phyloP scores from a whole-genome alignment of 371 early-diverging fungal genomes.

The Apophysomyces ossiformis region DNA sequence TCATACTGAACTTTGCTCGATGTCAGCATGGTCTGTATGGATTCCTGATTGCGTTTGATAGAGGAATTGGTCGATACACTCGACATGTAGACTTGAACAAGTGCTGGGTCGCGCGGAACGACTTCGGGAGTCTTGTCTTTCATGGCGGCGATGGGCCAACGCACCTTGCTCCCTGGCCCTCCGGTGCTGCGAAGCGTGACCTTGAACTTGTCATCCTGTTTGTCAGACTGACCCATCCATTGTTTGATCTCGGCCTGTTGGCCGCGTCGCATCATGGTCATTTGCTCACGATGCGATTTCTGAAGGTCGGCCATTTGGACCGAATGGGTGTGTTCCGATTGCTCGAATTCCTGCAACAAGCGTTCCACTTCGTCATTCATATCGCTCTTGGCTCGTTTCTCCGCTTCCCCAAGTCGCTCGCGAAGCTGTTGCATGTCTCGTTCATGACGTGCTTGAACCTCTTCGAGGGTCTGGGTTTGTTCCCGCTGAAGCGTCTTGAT shows the following conservation, averaged over 20 bases:
- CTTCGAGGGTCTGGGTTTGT: slow-evolving; percentile 32
- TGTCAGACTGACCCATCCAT: neutral
- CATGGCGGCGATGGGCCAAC: slow-evolving; percentile 23
- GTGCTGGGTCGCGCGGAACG: slow-evolving; percentile 29
- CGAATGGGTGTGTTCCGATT: slow-evolving; percentile 51
- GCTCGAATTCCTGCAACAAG: slow-evolving; percentile 52
- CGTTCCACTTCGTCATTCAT: slow-evolving; percentile 52
- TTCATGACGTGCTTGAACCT: slow-evolving; percentile 34
- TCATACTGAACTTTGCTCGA: slow-evolving; percentile 30
- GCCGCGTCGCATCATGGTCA: slow-evolving; percentile 38
- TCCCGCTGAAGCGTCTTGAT: slow-evolving; percentile 38
- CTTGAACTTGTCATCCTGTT: neutral
- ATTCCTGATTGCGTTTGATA: slow-evolving; percentile 41
- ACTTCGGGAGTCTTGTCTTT: slow-evolving; percentile 19
- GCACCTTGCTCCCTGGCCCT: slow-evolving; percentile 20
- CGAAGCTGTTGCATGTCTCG: slow-evolving; percentile 28
- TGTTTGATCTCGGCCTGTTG: slow-evolving; percentile 32
- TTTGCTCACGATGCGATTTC: slow-evolving; percentile 43
- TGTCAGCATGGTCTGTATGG: slow-evolving; percentile 24
- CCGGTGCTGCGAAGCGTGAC: slow-evolving; percentile 28
- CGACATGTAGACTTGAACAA: slow-evolving; percentile 40
- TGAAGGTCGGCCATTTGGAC: slow-evolving; percentile 41
- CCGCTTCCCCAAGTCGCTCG: slow-evolving; percentile 36
- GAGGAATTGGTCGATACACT: slow-evolving; percentile 38
- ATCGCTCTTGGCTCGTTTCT: slow-evolving; percentile 39